Percentiles rank a stretch among this genome's conserved stretches.
Conservation (phyloP, 305 asterid genomes). For the Solanum hybrid region DNA sequence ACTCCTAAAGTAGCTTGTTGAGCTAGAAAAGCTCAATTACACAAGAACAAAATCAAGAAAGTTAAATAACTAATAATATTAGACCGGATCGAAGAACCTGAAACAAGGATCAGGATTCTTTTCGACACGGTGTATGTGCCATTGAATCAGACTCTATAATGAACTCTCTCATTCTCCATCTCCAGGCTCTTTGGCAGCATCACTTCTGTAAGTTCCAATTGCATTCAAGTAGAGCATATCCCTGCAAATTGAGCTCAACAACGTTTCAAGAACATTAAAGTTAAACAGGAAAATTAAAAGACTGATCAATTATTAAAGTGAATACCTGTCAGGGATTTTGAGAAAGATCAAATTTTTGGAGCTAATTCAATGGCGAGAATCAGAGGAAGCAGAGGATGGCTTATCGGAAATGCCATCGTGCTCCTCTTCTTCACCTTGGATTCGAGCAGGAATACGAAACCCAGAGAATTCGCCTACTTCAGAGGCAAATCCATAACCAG, state of each 20-base stretch:
- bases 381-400: conserved; percentile 99
- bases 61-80: conserved; percentile 13
- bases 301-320: background rate
- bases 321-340: conserved; percentile 18
- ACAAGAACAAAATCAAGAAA: conserved; percentile 15
- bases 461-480: conserved; percentile 63
- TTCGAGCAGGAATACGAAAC: conserved; percentile 79
- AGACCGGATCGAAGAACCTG: conserved; percentile 41
- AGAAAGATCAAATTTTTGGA: conserved; percentile 18
- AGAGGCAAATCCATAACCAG: conserved; percentile 52
- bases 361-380: conserved; percentile 71
- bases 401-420: conserved; percentile 87
- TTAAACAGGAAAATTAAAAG: background rate
- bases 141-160: conserved; percentile 26
- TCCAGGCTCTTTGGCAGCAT: conserved; percentile 5
- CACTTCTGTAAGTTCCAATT: background rate
- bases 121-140: conserved; percentile 29
- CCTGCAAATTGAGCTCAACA: conserved; percentile 19
- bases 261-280: background rate
- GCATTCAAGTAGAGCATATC: background rate
- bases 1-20: conserved; percentile 17
- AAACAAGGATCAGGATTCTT: conserved; percentile 34
- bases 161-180: conserved; percentile 21
- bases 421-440: conserved; percentile 98
- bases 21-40: conserved; percentile 32